Conservation (phyloP, 208 protist species). For the Strigomonas galati region DNA sequence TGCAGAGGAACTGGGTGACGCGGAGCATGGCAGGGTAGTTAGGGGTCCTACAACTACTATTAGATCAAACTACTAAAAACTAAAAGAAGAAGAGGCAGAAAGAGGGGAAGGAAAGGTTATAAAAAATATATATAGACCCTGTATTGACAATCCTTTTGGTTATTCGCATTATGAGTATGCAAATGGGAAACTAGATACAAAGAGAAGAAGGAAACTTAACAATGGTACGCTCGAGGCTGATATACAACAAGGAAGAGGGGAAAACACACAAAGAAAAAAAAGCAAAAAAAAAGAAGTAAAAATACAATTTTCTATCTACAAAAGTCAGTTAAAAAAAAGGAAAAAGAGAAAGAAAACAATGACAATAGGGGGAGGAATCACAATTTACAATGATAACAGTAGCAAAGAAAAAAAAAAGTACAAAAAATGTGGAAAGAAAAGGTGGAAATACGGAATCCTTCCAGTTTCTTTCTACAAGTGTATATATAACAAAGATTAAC, state of each 20-base stretch:
- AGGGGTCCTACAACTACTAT: too few species aligned
- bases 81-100: conserved; percentile 5
- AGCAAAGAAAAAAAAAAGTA: background rate
- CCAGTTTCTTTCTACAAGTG: background rate
- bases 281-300: background rate
- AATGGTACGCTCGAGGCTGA: background rate
- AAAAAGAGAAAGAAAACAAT: background rate
- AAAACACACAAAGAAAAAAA: background rate
- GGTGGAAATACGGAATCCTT: conserved; percentile 1
- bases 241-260: too few species aligned
- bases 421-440: too few species aligned
- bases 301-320: background rate
- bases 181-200: too few species aligned
- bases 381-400: background rate
- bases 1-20: conserved; percentile 38
- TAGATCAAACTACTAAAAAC: conserved; percentile 8
- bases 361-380: background rate
- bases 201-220: conserved; percentile 12
- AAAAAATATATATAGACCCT: too few species aligned
- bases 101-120: background rate
- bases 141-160: too few species aligned
- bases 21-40: too few species aligned
- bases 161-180: too few species aligned
- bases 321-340: background rate
- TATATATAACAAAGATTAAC: background rate